phyloP scores from a whole-genome alignment of 768 basidiomycete genomes.

The Naganishia kalamii region DNA sequence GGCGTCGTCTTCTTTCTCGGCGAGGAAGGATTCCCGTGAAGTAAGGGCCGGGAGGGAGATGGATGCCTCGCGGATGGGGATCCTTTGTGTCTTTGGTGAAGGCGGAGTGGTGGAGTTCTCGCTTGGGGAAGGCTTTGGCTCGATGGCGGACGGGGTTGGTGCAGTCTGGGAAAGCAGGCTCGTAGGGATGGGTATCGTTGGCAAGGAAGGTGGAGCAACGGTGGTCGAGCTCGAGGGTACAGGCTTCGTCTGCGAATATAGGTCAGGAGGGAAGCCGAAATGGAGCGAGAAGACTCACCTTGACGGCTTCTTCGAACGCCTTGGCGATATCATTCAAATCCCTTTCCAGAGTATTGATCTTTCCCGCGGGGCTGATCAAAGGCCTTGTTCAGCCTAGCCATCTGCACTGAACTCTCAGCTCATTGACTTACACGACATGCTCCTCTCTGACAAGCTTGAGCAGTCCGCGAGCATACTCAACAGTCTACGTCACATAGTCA shows the following conservation, averaged over 20 bases:
- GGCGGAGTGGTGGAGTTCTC: background rate
- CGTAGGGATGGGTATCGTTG: conserved; percentile 8
- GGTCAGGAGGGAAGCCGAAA: background rate
- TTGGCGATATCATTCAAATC: background rate
- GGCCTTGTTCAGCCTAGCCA: background rate
- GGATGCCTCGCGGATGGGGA: background rate
- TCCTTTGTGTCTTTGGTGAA: background rate
- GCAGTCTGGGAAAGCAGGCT: background rate
- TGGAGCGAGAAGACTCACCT: background rate
- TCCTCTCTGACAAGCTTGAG: conserved; percentile 7
- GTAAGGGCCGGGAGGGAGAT: conserved; percentile 17
- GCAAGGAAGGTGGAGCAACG: background rate
- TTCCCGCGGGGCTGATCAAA: background rate
- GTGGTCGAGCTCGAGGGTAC: background rate
- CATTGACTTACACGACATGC: conserved; percentile 1
- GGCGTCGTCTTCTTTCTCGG: conserved; percentile 20
- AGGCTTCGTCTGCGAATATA: background rate
- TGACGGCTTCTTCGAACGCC: background rate
- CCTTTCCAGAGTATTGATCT: conserved; percentile 9
- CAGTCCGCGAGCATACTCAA: conserved; percentile 16
- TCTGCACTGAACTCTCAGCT: background rate
- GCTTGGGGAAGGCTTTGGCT: background rate
- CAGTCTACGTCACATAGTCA: background rate
- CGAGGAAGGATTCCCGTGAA: conserved; percentile 12
- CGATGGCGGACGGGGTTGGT: background rate